Evolutionary conservation across 2,329 filamentous ascomycete species (phyloP).

Genomic region (Cladosporium sp.): DNA sequence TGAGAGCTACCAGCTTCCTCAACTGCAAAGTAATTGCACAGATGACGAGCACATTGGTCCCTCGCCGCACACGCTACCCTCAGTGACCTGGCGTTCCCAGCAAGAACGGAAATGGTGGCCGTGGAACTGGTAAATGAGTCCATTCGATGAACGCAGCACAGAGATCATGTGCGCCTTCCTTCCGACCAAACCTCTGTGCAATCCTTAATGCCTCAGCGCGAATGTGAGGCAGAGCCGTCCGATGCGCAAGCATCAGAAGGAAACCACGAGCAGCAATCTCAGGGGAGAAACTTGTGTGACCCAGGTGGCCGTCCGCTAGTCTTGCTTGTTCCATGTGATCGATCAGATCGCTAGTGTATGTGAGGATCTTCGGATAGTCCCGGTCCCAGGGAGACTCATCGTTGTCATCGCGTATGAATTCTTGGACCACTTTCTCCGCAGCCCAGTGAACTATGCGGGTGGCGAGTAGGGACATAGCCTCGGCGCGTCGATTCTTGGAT

Average conservation of each 20-base stretch:
- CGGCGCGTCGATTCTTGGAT: background rate
- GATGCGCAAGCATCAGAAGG: background rate
- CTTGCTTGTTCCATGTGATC: background rate
- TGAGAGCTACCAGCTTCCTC: background rate
- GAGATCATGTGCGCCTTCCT: background rate
- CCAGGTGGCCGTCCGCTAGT: background rate
- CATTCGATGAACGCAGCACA: background rate
- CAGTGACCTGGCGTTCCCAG: background rate
- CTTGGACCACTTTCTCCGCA: background rate
- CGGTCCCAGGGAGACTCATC: background rate
- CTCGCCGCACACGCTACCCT: background rate
- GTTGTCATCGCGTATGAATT: background rate
- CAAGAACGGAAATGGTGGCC: background rate
- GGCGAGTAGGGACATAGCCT: background rate
- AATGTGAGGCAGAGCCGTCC: background rate
- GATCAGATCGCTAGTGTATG: background rate
- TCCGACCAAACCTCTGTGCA: background rate
- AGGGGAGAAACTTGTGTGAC: background rate
- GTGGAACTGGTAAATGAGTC: background rate
- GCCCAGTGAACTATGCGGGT: background rate
- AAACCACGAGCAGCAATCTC: background rate
- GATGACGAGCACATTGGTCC: background rate
- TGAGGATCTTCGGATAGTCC: background rate
- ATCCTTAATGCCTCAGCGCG: background rate
- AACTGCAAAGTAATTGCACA: background rate